These are phyloP conservation scores for Tuber calosporum DNA, from an alignment of 495 filamentous ascomycete species.

Conservation along the genomic window DNA sequence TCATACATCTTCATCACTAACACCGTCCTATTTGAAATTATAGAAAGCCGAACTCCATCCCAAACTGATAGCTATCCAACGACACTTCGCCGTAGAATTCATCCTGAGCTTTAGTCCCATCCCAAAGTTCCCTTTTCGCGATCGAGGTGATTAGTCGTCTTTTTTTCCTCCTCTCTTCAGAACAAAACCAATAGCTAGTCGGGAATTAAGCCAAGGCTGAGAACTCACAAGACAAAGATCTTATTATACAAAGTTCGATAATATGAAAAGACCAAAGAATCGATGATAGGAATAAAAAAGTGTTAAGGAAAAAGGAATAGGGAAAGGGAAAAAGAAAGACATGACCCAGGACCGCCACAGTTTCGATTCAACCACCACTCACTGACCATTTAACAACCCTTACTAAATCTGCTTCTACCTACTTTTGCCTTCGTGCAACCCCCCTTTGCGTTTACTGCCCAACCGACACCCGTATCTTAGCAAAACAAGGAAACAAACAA, in stretches of 20 bases:
- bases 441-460: neutral
- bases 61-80: constrained; percentile 3
- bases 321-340: constrained; percentile 11
- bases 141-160: neutral
- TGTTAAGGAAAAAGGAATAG: constrained; percentile 8
- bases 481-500: constrained; percentile 1
- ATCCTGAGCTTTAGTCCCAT: neutral
- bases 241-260: constrained; percentile 4
- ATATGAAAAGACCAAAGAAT: neutral
- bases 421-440: neutral
- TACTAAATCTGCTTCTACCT: constrained; percentile 2
- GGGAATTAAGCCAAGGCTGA: neutral
- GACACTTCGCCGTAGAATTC: neutral
- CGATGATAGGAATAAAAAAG: neutral
- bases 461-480: neutral
- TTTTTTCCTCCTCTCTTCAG: neutral
- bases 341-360: constrained; percentile 11
- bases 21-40: neutral
- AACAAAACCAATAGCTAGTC: neutral
- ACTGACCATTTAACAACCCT: constrained; percentile 1
- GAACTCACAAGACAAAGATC: constrained; percentile 4
- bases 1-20: neutral
- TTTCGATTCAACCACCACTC: constrained; percentile 13
- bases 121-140: neutral
- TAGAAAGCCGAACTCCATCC: neutral